Evolutionary conservation across 2,329 filamentous ascomycete species (phyloP).

Genomic region (Aureobasidium sp.): DNA sequence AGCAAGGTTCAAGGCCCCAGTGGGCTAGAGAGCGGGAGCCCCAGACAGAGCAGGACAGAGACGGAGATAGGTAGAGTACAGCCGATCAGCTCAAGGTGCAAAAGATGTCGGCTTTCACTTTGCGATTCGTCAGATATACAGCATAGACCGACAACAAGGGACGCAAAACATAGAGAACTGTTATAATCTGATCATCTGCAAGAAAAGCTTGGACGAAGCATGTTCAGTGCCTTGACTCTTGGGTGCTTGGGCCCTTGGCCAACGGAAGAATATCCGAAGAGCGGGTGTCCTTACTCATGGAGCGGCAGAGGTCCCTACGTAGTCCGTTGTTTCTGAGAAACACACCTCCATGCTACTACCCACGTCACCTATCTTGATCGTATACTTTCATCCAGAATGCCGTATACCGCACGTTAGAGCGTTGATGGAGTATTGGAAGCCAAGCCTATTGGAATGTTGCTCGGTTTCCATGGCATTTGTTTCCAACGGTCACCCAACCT

Average conservation of each 20-base stretch:
- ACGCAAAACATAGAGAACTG: background rate
- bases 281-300: background rate
- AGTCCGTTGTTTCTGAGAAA: background rate
- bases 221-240: background rate
- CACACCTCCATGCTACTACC: background rate
- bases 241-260: background rate
- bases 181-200: background rate
- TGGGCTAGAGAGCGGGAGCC: background rate
- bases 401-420: constrained; percentile 1
- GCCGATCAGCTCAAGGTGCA: background rate
- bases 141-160: background rate
- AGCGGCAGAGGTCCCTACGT: background rate
- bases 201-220: background rate
- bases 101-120: background rate
- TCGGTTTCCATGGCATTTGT: constrained; percentile 11
- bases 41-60: background rate
- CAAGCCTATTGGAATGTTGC: constrained; percentile 12
- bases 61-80: background rate
- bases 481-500: constrained; percentile 10
- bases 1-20: background rate
- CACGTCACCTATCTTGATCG: background rate
- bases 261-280: background rate
- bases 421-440: background rate
- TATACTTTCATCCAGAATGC: background rate
- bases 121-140: background rate